A percentile compares a stretch with the other conserved stretches of the same genome.
Conservation (phyloP, 1,284 basidiomycete species). For the Grifola frondosa region DNA sequence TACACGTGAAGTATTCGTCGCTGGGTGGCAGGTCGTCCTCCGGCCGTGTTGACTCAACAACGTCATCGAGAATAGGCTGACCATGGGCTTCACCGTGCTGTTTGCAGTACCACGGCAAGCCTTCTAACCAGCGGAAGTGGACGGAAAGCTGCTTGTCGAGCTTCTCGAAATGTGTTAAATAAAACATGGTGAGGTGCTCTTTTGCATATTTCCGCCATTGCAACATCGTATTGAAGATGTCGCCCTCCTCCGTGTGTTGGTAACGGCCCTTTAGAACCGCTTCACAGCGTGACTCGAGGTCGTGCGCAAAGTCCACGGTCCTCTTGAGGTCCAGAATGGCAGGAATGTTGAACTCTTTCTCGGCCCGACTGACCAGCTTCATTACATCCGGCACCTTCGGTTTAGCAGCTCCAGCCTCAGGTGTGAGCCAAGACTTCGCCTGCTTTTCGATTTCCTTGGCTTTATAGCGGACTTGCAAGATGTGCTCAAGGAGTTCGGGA, state of each 20-base stretch:
- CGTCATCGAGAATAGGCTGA: conserved; percentile 64
- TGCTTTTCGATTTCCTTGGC: conserved; percentile 77
- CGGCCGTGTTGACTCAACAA: conserved; percentile 65
- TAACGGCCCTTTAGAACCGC: conserved; percentile 67
- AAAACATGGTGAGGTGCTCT: conserved; percentile 69
- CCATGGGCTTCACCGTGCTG: conserved; percentile 63
- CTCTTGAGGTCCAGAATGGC: conserved; percentile 65
- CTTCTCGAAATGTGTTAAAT: conserved; percentile 68
- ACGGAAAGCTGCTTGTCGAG: conserved; percentile 62
- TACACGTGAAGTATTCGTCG: conserved; percentile 81
- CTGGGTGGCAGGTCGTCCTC: conserved; percentile 74
- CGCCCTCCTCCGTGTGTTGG: conserved; percentile 50
- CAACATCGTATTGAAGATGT: conserved; percentile 66
- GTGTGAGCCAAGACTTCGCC: conserved; percentile 65
- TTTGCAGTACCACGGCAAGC: conserved; percentile 74
- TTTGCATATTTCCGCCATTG: conserved; percentile 72
- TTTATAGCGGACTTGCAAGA: conserved; percentile 58
- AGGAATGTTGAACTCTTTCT: conserved; percentile 71
- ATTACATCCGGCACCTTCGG: conserved; percentile 68
- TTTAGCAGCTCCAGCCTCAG: conserved; percentile 49
- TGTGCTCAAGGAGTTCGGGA: conserved; percentile 54
- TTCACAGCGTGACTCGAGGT: conserved; percentile 72
- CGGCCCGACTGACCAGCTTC: conserved; percentile 62
- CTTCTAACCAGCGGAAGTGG: conserved; percentile 69
- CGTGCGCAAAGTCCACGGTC: conserved; percentile 67